These are phyloP conservation scores for Effrenium voratum DNA, from an alignment of 73 alveolate species.

Conservation along the genomic window DNA sequence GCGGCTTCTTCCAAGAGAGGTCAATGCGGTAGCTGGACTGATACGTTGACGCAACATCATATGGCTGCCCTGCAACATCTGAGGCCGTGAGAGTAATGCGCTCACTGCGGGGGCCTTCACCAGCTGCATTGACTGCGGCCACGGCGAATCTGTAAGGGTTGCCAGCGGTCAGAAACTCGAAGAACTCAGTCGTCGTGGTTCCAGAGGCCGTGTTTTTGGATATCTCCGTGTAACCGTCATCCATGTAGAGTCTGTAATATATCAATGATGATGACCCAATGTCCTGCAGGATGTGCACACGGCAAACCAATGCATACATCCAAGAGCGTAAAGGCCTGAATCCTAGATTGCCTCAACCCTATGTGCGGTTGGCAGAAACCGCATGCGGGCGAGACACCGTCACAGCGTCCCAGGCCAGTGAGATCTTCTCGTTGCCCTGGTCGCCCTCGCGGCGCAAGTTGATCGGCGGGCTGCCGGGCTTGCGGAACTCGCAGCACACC, in stretches of 20 bases:
- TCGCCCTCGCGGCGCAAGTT: conserved; percentile 86
- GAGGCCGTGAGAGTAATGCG: conserved; percentile 96
- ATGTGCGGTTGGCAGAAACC: neutral
- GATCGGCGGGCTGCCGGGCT: conserved; percentile 70
- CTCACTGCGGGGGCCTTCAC: conserved; percentile 96
- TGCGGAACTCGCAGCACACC: conserved; percentile 93
- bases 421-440: conserved; percentile 83
- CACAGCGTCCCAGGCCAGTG: conserved; percentile 87
- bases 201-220: conserved; percentile 80
- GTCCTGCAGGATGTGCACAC: too few species aligned
- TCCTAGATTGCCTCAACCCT: neutral
- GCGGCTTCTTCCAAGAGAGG: conserved; percentile 64
- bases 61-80: conserved; percentile 93
- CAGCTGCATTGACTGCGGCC: conserved; percentile 96
- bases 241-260: conserved; percentile 78
- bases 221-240: conserved; percentile 80
- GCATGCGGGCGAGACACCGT: conserved; percentile 3
- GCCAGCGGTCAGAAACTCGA: conserved; percentile 83
- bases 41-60: conserved; percentile 53
- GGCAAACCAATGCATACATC: too few species aligned
- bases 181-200: conserved; percentile 88
- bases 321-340: neutral
- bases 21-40: conserved; percentile 73
- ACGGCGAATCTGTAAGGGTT: conserved; percentile 95
- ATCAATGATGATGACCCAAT: conserved; percentile 61